phyloP scores from a whole-genome alignment of 306 rosid species.

The Arachis hypogaea region DNA sequence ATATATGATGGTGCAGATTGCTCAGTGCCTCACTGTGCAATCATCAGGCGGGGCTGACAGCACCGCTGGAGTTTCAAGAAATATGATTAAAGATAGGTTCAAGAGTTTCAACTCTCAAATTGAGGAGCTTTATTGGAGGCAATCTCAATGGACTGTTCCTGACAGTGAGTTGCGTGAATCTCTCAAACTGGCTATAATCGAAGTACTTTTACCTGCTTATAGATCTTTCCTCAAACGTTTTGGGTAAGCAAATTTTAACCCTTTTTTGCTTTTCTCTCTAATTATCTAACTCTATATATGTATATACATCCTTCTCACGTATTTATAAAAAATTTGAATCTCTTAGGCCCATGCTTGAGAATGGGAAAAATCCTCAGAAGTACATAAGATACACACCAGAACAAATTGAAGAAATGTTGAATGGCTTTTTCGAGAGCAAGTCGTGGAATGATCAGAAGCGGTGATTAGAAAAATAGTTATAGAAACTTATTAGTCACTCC shows the following conservation, averaged over 20 bases:
- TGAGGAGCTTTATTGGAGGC: slow-evolving; percentile 91
- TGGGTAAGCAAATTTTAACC: slow-evolving; percentile 52
- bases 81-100: slow-evolving; percentile 76
- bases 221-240: slow-evolving; percentile 87
- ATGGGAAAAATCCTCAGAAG: slow-evolving; percentile 80
- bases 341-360: slow-evolving; percentile 87
- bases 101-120: slow-evolving; percentile 84
- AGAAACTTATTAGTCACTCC: too few species aligned
- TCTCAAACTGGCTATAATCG: slow-evolving; percentile 89
- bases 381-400: slow-evolving; percentile 72
- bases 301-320: neutral
- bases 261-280: neutral
- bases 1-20: slow-evolving; percentile 59
- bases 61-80: slow-evolving; percentile 71
- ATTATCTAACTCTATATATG: neutral
- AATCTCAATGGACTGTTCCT: slow-evolving; percentile 96
- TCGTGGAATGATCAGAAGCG: slow-evolving; percentile 84
- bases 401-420: slow-evolving; percentile 79
- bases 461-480: slow-evolving; percentile 33
- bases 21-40: slow-evolving; percentile 90
- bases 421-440: slow-evolving; percentile 90
- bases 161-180: slow-evolving; percentile 97
- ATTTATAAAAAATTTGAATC: slow-evolving; percentile 4
- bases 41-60: slow-evolving; percentile 63
- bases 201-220: slow-evolving; percentile 93